Evolutionary conservation across 108 stramenopile species (phyloP), one percentile per base, ranked within the genome.

Genomic region (Licmophora abbreviata): DNA sequence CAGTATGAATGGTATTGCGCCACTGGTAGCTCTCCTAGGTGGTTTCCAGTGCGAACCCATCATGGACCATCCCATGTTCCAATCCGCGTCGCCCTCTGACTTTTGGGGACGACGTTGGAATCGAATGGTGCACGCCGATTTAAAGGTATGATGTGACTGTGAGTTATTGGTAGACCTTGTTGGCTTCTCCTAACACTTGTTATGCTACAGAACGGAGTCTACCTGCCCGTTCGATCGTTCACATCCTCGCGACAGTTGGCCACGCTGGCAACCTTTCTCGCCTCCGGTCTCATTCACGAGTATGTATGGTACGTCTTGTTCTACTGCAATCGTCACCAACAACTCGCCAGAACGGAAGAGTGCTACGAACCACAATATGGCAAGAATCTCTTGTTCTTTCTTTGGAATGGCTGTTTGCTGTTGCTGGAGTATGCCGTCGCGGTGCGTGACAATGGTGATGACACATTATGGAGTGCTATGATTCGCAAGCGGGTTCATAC

Each of bases 21-120:
- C n/a, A n/a, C n/a, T n/a, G n/a, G n/a, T 29, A 4, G 17, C 6
- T 3, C n/a, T 29, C 15, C 48, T 32, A 32, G 18, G 15, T 32
- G 2, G 7, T 32, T 3, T 18, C 1, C 17, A 31, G 29, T 50
- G 18, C 29, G 29, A 50, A 50, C 30, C 26, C 15, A 21, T 50
- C 3, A 14, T 50, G 11, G 29, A 50, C 48, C 15, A 50, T 32
- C 48, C 48, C 3, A 50, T 50, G 27, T 25, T 50, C 11, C 15
- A 15, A 14, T 50, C 48, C n/a, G 17, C 15, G 3, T 50, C 48
- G 29, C 56, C 59, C 3, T 71, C 69, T 23, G 72, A 79, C 42
- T 79, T 79, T 41, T 79, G 77, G 77, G 71, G 77, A 0, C 52
- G 50, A 14, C 63, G 77, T 27, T 79, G 77, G 77, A 69, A 79